Evolutionary conservation across 208 protist genomes (phyloP), one percentile per base, ranked within the genome.

Genomic region (Acanthamoeba sp.): DNA sequence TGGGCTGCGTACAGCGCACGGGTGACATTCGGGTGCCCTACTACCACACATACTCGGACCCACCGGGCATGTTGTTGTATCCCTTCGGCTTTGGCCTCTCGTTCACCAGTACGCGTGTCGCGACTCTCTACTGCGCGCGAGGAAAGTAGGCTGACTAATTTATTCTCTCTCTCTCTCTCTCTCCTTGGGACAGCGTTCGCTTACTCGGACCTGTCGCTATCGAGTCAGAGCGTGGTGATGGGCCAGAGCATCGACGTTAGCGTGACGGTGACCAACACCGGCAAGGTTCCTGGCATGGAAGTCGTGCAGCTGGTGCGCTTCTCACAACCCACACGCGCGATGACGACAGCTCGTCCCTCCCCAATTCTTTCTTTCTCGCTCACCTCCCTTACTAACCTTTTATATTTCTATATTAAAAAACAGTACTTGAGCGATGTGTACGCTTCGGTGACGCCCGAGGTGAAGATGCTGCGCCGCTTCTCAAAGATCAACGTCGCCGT

Each of bases 21-120:
- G 88, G 92, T 66, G 93, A 95, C 66, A 94, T 94, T 14, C 66
- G 95, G 66, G 80, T 96, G 27, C 45, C 45, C 24, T 95, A 95
- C 52, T 91, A 69, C 22, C 84, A 91, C 52, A 5, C 55, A 20
- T 91, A 91, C 32, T 87, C 85, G 29, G 88, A 55, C 36, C 32
- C n/a, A n/a, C n/a, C 73, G 18, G 36, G 24, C 52, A 50, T 18
- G 29, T 62, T 62, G 6, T 62, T 93, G 7, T 93, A 57, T 45
- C 64, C 90, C 12, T 93, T 93, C 32, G 90, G 90, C 36, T 66
- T 48, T 34, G 90, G 90, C 18, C 90, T 93, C 14, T 85, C 69
- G 16, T 93, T 69, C 90, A 93, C 59, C 42, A 45, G 84, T 91
- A 91, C 48, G 32, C 71, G 9, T 62, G 24, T 1, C 24, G 20